Percentiles rank a stretch among this genome's conserved stretches.
Evolutionary conservation across 179 eudicot species (phyloP).

Genomic region (Kewa caespitosa): DNA sequence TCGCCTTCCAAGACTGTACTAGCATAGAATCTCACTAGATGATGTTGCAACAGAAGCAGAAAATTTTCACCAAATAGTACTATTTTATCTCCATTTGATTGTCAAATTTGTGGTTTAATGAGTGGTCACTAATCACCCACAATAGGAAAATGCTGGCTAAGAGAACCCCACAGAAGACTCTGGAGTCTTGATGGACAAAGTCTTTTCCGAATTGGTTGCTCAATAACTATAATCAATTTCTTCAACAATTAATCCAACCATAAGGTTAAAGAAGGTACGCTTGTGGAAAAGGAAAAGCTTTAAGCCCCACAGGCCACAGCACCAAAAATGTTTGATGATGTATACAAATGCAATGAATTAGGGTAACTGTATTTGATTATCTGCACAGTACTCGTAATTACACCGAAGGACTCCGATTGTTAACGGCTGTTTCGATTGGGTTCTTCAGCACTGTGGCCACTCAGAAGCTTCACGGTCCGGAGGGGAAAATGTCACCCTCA

Average conservation of each 20-base stretch:
- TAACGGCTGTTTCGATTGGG: background rate
- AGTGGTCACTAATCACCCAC: background rate
- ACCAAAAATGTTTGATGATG: constrained; percentile 5
- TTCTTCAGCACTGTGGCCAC: background rate
- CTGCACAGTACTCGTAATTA: constrained; percentile 13
- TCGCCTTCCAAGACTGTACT: too few relatives aligned
- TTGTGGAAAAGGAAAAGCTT: background rate
- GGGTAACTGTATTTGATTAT: constrained; percentile 10
- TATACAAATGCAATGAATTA: too few relatives aligned
- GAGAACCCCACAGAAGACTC: background rate
- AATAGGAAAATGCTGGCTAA: background rate
- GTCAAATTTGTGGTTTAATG: background rate
- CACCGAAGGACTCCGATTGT: background rate
- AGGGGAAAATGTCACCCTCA: background rate
- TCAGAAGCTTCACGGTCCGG: background rate
- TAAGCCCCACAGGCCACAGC: background rate
- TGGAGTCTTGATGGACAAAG: background rate
- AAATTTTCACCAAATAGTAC: background rate
- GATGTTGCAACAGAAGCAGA: too few relatives aligned
- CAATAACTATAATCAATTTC: background rate
- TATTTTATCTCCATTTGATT: too few relatives aligned
- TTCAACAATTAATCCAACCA: constrained; percentile 4
- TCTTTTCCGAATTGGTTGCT: background rate
- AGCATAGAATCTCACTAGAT: too few relatives aligned
- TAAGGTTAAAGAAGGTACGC: background rate